Base-by-base conservation (phyloP, 176 grass and related monocot species). In the Rhynchospora tenuis region DNA sequence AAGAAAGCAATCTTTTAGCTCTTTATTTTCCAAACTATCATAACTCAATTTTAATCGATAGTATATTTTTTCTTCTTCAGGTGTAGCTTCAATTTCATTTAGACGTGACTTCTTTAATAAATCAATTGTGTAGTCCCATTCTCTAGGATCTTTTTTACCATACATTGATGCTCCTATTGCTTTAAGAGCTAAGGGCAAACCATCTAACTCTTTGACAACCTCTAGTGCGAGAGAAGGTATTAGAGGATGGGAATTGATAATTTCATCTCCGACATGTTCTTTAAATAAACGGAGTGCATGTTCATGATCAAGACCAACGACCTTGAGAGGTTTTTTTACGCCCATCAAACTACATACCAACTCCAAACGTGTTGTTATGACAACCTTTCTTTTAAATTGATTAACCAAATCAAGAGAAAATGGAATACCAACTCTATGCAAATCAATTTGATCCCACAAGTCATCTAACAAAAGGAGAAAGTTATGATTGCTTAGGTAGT, bases 381-480 rank as follows among this genome's bases (percentile, higher is more conserved):
- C 42, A 20, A 86, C 33, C 78, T 94, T 94, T 70, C 89, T 73
- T 28, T 68, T 68, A 7, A 28, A 68, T 57, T 91, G 87, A 64
- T 81, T 50, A 0, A 65, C 79, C 59, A 84, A 27, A 27, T 83
- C 91, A 6, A 88, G 47, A 0, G 86, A 85, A 27, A 84, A 84
- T 43, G 92, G 91, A 44, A 93, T 85, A 80, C 89, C 91, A 16
- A 93, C 81, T 64, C 82, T 76, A 82, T 89, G 81, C 51, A 91
- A 60, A 85, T 93, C 86, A 13, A 85, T 22, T 9, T 52, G 31
- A 8, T 59, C 75, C 87, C 87, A 85, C 13, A 85, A 22, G 42
- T 85, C 83, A 65, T 88, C 87, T 31, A 88, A 72, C 62, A 88
- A 43, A 60, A 88, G 20, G 13, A 88, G 75, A 70, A 81, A 88